Evolutionary conservation across 306 rosid genomes (phyloP).

Genomic region (Acmispon strigosus): DNA sequence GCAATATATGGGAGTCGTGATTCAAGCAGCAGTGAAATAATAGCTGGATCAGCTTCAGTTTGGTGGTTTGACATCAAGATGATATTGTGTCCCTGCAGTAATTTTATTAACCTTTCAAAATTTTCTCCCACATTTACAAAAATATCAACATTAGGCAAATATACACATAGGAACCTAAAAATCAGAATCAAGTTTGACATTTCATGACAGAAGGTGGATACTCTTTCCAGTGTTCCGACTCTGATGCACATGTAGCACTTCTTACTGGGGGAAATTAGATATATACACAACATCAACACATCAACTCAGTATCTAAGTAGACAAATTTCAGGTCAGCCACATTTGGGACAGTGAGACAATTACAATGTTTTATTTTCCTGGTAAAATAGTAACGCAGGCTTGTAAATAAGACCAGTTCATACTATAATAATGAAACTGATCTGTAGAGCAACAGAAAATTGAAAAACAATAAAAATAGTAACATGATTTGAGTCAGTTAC

Average conservation of each 20-base stretch:
- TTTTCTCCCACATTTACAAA: slow-evolving; percentile 12
- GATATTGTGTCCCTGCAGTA: slow-evolving; percentile 88
- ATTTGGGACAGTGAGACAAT: slow-evolving; percentile 22
- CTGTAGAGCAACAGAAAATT: not conserved
- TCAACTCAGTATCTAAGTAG: slow-evolving; percentile 18
- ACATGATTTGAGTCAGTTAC: not conserved
- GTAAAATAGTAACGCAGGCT: slow-evolving; percentile 1
- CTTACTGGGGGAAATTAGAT: not conserved
- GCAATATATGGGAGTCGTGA: slow-evolving; percentile 54
- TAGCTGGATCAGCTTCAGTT: slow-evolving; percentile 97
- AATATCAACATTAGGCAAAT: slow-evolving; percentile 6
- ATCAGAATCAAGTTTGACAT: slow-evolving; percentile 12
- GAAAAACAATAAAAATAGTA: slow-evolving; percentile 15
- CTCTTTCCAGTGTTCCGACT: not conserved
- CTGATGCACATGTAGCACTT: slow-evolving; percentile 11
- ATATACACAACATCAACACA: slow-evolving; percentile 15
- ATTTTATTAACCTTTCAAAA: slow-evolving; percentile 19
- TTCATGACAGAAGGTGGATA: slow-evolving; percentile 6
- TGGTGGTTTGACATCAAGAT: slow-evolving; percentile 97
- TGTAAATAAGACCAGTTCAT: not conserved
- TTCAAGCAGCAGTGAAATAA: slow-evolving; percentile 87
- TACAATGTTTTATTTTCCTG: not conserved
- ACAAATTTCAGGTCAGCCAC: slow-evolving; percentile 11
- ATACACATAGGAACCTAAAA: slow-evolving; percentile 6
- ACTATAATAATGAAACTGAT: slow-evolving; percentile 22